Conservation (phyloP, 306 rosid genomes). For the Purshia tridentata region DNA sequence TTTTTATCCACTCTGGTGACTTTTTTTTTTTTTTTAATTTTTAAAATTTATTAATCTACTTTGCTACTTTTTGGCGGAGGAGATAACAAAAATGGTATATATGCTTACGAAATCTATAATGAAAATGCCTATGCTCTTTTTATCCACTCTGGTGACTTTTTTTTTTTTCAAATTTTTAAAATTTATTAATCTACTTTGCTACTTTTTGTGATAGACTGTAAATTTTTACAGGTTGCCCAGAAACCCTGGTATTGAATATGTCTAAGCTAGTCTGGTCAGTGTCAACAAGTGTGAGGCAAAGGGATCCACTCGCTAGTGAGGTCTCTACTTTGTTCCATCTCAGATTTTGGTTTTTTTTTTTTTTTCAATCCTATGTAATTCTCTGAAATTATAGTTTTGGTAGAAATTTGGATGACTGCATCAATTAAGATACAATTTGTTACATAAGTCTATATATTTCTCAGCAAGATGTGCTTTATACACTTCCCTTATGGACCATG, state of each 20-base stretch:
- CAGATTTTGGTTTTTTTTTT: background rate
- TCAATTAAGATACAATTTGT: background rate
- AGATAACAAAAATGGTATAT: slow-evolving; percentile 82
- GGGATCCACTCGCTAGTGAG: slow-evolving; percentile 98
- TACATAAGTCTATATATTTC: no score
- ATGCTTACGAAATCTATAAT: slow-evolving; percentile 11
- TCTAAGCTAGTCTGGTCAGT: slow-evolving; percentile 88
- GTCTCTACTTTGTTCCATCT: slow-evolving; percentile 45
- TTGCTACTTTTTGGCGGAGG: slow-evolving; percentile 99
- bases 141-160: background rate
- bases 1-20: background rate
- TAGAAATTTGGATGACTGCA: background rate
- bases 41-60: background rate
- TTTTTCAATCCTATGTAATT: slow-evolving; percentile 6
- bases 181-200: slow-evolving; percentile 13
- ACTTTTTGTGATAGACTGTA: slow-evolving; percentile 12
- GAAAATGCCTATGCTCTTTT: slow-evolving; percentile 5
- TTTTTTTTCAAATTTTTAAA: no score
- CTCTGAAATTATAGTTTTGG: background rate
- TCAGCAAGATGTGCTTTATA: no score
- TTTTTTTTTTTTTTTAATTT: background rate
- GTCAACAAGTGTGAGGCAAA: slow-evolving; percentile 67
- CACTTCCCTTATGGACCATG: no score
- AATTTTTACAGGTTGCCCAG: slow-evolving; percentile 74
- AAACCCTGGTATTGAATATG: slow-evolving; percentile 82